These are phyloP conservation scores for Penicillium glabrum DNA, from an alignment of 2,329 filamentous ascomycete genomes.

Conservation along the genomic window DNA sequence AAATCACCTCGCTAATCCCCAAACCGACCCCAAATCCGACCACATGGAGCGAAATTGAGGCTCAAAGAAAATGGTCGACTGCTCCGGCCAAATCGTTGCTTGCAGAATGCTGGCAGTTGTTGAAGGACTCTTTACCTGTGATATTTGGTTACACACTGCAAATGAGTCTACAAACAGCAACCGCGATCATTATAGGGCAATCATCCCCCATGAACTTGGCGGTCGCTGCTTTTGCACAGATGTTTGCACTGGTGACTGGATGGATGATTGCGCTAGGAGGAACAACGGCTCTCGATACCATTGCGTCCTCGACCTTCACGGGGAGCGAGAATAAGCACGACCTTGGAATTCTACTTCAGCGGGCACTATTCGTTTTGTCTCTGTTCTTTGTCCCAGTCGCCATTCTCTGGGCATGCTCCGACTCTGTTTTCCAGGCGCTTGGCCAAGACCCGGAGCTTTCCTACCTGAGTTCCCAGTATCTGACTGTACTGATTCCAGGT, in stretches of 20 bases:
- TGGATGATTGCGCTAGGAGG: conserved; percentile 86
- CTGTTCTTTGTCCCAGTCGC: background rate
- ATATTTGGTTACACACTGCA: conserved; percentile 84
- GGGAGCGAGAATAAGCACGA: conserved; percentile 76
- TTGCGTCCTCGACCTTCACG: conserved; percentile 80
- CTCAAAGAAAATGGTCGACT: background rate
- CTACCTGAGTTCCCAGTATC: conserved; percentile 68
- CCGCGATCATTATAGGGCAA: conserved; percentile 76
- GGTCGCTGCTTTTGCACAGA: conserved; percentile 82
- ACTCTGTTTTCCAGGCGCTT: conserved; percentile 67
- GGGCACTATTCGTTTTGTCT: background rate
- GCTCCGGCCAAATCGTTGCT: background rate
- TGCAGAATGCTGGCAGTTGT: conserved; percentile 65
- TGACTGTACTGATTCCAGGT: conserved; percentile 73
- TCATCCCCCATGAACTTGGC: conserved; percentile 77
- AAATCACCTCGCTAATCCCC: background rate
- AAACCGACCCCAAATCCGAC: background rate
- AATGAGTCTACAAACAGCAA: conserved; percentile 79
- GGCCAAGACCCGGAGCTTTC: conserved; percentile 80
- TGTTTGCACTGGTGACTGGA: conserved; percentile 88
- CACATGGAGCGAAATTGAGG: background rate
- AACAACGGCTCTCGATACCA: conserved; percentile 80
- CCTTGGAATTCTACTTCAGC: conserved; percentile 69
- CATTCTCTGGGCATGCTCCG: background rate
- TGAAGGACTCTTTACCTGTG: conserved; percentile 71